Evolutionary conservation across 176 grass and related monocot genomes (phyloP), one percentile per base, ranked within the genome.

Genomic region (Tillandsia leiboldiana): DNA sequence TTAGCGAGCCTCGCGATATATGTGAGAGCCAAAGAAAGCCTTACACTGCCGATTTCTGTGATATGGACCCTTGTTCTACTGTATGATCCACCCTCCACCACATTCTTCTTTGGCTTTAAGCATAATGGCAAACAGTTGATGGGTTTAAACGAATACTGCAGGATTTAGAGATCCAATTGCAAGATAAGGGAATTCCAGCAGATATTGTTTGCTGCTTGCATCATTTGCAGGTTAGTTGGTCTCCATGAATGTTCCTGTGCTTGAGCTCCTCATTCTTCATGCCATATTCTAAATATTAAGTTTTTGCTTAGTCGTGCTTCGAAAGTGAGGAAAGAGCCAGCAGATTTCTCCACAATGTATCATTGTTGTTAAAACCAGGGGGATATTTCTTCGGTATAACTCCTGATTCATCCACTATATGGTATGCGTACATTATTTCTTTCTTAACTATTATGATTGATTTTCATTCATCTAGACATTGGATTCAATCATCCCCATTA

Each of bases 331-430:
- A 97, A 14, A 79, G 72, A 53, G 79, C 89, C 56, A 83, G 76
- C 75, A 97, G 69, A 63, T 85, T 97, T 81, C 69, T 97, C 50
- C 73, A 74, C 51, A 97, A 92, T 72, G 82, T 90, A 53, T 87
- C 89, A 3, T 87, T 84, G 28, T 76, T 92, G 67, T 81, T 97
- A 76, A 97, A 87, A 75, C 94, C 86, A 62, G 82, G 89, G 28
- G 86, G 86, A 48, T 92, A 92, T 69, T 97, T 97, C 68, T 79
- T 87, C 24, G 94, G 89, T 66, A 79, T 92, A 47, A 81, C 77
- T 83, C 84, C 89, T 72, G 79, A 97, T 78, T 92, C 94, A 75
- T 97, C 94, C 75, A 97, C 84, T 52, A 83, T 97, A 83, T 97
- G 86, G 89, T 96, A 82, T 8, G 11, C 9, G 12, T 65, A 82